phyloP scores from a whole-genome alignment of 176 grass and related monocot genomes.

The Oryza rufipogon region DNA sequence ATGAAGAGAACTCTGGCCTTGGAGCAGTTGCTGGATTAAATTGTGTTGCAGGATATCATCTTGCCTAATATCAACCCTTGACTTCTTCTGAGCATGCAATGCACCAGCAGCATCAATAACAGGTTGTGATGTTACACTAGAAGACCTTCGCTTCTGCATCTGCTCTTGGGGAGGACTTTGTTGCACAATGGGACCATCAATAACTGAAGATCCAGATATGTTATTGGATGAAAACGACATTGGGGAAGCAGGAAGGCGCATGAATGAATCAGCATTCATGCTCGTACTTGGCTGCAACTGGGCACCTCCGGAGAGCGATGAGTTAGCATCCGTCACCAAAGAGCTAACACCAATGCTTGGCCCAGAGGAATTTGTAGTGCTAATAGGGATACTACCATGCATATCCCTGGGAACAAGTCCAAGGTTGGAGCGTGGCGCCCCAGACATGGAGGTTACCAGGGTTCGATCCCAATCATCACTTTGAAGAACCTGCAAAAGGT shows the following conservation, averaged over 20 bases:
- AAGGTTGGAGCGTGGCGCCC: slow-evolving; percentile 55
- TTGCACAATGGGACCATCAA: slow-evolving; percentile 90
- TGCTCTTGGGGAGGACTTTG: slow-evolving; percentile 78
- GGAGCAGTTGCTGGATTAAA: slow-evolving; percentile 72
- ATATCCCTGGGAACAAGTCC: slow-evolving; percentile 58
- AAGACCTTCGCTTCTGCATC: slow-evolving; percentile 71
- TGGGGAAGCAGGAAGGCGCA: slow-evolving; percentile 89
- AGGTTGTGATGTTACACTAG: slow-evolving; percentile 88
- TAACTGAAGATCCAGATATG: slow-evolving; percentile 88
- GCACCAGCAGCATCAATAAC: slow-evolving; percentile 40
- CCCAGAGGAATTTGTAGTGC: slow-evolving; percentile 77
- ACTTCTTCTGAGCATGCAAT: slow-evolving; percentile 80
- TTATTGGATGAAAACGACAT: slow-evolving; percentile 99
- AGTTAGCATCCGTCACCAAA: slow-evolving; percentile 90
- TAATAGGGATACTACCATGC: slow-evolving; percentile 56
- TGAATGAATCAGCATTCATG: slow-evolving; percentile 88
- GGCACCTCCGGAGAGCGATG: slow-evolving; percentile 75
- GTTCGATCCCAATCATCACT: slow-evolving; percentile 49
- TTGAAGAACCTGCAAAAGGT: slow-evolving; percentile 33
- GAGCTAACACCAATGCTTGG: slow-evolving; percentile 91
- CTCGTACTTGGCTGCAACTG: slow-evolving; percentile 87
- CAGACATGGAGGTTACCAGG: slow-evolving; percentile 56
- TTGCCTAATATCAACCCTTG: slow-evolving; percentile 67
- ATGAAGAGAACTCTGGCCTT: slow-evolving; percentile 61
- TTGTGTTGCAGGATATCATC: slow-evolving; percentile 74